phyloP scores from a whole-genome alignment of 305 asterid species.

The Solanum hybrid region DNA sequence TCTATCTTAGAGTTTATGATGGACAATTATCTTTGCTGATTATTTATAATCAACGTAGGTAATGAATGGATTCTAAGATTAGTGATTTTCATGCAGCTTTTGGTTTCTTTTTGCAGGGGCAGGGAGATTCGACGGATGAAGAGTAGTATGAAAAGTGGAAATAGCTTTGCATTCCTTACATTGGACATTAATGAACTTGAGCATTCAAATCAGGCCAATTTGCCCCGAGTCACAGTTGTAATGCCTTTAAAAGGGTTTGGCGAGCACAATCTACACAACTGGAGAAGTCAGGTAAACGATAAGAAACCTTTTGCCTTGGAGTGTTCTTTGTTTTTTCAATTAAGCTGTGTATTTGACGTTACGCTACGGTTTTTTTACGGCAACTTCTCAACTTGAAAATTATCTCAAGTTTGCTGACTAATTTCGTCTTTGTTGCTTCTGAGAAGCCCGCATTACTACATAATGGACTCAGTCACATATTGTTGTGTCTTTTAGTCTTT shows the following conservation, averaged over 20 bases:
- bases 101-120: constrained; percentile 43
- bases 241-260: constrained; percentile 99
- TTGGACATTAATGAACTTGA: constrained; percentile 71
- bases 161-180: constrained; percentile 69
- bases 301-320: not conserved
- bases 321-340: not conserved
- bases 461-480: not conserved
- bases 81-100: constrained; percentile 2
- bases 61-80: not conserved
- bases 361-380: not conserved
- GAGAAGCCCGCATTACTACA: not conserved
- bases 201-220: constrained; percentile 69
- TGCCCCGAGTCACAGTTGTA: constrained; percentile 88
- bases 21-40: not conserved
- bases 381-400: not conserved
- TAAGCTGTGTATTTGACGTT: not conserved
- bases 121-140: constrained; percentile 68
- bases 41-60: not conserved
- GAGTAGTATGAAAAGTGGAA: constrained; percentile 48
- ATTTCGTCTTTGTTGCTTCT: not conserved
- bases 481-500: not conserved
- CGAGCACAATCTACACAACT: constrained; percentile 94
- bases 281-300: constrained; percentile 84
- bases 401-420: not conserved
- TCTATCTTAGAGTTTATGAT: not conserved